A percentile compares a stretch with the other conserved stretches of the same genome.
Evolutionary conservation across 2,329 filamentous ascomycete genomes (phyloP).

Genomic region (Daldinia sp.): DNA sequence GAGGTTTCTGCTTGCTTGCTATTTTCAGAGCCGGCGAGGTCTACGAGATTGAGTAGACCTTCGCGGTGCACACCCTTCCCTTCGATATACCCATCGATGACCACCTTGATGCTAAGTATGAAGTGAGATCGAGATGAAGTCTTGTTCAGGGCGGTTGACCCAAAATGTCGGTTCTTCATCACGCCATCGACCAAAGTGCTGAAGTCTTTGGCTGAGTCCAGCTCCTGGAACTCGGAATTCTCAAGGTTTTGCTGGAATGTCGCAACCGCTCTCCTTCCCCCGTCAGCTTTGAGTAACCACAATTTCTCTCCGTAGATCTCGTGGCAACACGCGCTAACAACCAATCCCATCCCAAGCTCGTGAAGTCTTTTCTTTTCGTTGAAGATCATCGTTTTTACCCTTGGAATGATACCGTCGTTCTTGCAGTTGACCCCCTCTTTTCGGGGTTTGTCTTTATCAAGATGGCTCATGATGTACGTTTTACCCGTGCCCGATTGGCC

Average conservation of each 20-base stretch:
- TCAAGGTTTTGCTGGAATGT: neutral
- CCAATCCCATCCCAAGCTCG: conserved; percentile 90
- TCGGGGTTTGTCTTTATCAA: neutral
- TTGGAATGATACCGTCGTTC: conserved; percentile 89
- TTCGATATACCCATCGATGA: too few relatives aligned
- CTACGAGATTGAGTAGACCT: conserved; percentile 91
- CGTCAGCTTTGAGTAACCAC: conserved; percentile 54
- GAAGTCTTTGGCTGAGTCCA: conserved; percentile 81
- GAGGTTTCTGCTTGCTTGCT: conserved; percentile 27
- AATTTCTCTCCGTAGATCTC: conserved; percentile 98
- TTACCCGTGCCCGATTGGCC: conserved; percentile 97
- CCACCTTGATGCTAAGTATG: conserved; percentile 86
- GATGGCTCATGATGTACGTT: conserved; percentile 86
- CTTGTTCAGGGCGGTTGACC: conserved; percentile 92
- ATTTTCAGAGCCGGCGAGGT: conserved; percentile 86
- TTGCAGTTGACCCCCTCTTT: conserved; percentile 38
- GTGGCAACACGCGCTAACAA: conserved; percentile 90
- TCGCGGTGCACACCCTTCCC: too few relatives aligned
- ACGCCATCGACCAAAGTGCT: conserved; percentile 80
- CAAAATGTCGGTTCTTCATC: conserved; percentile 84
- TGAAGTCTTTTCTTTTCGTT: conserved; percentile 80
- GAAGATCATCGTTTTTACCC: conserved; percentile 91
- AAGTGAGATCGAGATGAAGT: conserved; percentile 91
- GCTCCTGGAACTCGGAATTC: conserved; percentile 45
- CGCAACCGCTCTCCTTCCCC: conserved; percentile 11